A percentile compares a stretch with the other conserved stretches of the same genome.
Evolutionary conservation across 805 yeast species (phyloP).

Genomic region (Lipomyces spencermartinsiae): DNA sequence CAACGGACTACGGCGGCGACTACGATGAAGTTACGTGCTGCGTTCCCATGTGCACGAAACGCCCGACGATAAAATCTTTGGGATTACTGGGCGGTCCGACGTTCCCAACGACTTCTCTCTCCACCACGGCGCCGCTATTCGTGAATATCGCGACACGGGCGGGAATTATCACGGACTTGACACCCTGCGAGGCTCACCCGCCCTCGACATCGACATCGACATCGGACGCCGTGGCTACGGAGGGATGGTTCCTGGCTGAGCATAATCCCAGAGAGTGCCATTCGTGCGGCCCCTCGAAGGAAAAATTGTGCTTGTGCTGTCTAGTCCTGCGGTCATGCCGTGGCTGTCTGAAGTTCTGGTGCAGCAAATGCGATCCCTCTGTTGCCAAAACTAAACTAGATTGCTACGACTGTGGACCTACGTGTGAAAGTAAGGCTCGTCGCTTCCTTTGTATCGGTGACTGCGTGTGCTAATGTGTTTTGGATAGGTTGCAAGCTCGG

Average conservation of each 20-base stretch:
- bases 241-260: conserved; percentile 35
- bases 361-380: conserved; percentile 30
- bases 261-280: conserved; percentile 17
- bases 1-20: conserved; percentile 13
- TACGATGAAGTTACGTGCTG: conserved; percentile 17
- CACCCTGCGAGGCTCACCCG: conserved; percentile 27
- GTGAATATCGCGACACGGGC: conserved; percentile 25
- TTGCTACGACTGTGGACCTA: conserved; percentile 38
- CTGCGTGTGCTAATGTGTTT: neutral
- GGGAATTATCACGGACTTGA: conserved; percentile 31
- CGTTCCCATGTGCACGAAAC: conserved; percentile 23
- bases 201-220: neutral
- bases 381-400: conserved; percentile 25
- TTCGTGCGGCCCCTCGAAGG: conserved; percentile 18
- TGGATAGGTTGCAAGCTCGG: conserved; percentile 30
- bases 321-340: conserved; percentile 30
- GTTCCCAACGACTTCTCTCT: conserved; percentile 29
- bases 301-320: conserved; percentile 28
- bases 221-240: neutral
- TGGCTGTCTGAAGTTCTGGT: conserved; percentile 34
- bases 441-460: neutral
- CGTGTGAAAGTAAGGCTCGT: conserved; percentile 23
- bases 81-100: conserved; percentile 34
- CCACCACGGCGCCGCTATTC: conserved; percentile 29
- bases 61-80: conserved; percentile 26